Conservation (phyloP, 1,139 yeast species). For the Geotrichum siamense region DNA sequence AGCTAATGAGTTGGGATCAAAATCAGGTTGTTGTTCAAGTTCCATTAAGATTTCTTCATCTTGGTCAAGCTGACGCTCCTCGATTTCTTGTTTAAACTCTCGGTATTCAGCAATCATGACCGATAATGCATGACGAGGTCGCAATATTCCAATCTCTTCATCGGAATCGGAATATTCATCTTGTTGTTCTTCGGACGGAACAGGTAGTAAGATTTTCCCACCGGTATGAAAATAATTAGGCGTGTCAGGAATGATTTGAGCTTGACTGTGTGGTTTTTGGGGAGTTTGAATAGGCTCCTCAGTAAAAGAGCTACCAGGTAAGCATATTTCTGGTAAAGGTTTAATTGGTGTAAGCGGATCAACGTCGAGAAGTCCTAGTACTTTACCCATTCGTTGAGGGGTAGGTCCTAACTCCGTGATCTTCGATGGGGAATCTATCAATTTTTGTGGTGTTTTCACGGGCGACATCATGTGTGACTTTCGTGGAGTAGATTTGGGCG, state of each 20-base stretch:
- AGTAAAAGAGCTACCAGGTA: conserved; percentile 1
- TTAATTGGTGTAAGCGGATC: conserved; percentile 23
- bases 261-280: conserved; percentile 5
- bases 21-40: conserved; percentile 19
- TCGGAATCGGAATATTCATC: conserved; percentile 7
- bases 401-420: conserved; percentile 58
- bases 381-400: conserved; percentile 66
- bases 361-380: conserved; percentile 57
- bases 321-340: conserved; percentile 11
- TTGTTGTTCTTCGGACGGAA: not conserved
- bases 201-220: conserved; percentile 1
- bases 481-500: not conserved
- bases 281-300: not conserved
- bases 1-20: conserved; percentile 19
- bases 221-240: conserved; percentile 14
- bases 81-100: conserved; percentile 20
- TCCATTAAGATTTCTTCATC: conserved; percentile 22
- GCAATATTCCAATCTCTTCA: conserved; percentile 14
- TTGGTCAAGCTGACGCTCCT: conserved; percentile 21
- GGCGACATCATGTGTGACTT: conserved; percentile 3
- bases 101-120: conserved; percentile 19
- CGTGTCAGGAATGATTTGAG: conserved; percentile 6
- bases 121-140: conserved; percentile 16
- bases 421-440: conserved; percentile 1
- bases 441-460: not conserved